Conservation (phyloP, 805 yeast genomes). For the Yarrowia sp. region DNA sequence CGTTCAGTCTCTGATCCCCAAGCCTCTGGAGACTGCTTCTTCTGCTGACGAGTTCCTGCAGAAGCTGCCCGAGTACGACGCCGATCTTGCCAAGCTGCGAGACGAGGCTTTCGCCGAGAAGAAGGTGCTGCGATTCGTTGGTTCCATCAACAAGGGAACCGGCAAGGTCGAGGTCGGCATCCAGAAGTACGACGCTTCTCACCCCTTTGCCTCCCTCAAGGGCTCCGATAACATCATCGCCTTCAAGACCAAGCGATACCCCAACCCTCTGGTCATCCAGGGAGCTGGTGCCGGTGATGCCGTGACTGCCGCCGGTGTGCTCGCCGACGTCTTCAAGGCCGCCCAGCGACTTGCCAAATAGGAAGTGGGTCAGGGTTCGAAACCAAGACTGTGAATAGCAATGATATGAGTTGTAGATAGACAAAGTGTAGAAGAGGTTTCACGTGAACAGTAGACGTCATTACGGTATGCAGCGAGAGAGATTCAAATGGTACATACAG, state of each 20-base stretch:
- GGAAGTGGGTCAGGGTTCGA: not conserved
- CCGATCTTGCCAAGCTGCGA: constrained; percentile 76
- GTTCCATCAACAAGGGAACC: constrained; percentile 76
- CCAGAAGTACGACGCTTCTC: constrained; percentile 83
- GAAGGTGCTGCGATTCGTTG: constrained; percentile 93
- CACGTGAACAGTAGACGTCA: too few species aligned
- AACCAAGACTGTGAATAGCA: not conserved
- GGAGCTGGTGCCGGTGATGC: constrained; percentile 94
- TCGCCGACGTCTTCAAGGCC: constrained; percentile 90
- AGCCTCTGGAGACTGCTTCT: constrained; percentile 65
- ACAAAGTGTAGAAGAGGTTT: too few species aligned
- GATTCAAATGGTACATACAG: too few species aligned
- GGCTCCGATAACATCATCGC: constrained; percentile 97
- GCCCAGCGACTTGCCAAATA: constrained; percentile 70
- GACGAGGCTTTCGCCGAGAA: constrained; percentile 79
- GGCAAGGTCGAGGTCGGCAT: constrained; percentile 83
- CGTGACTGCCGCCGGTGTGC: constrained; percentile 85
- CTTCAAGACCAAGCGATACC: constrained; percentile 88
- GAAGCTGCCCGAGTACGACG: constrained; percentile 83
- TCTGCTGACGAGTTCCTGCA: constrained; percentile 80
- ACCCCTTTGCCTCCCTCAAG: constrained; percentile 93
- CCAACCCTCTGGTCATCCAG: constrained; percentile 91
- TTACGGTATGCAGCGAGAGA: too few species aligned
- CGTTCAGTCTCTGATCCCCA: constrained; percentile 91
- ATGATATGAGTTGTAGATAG: too few species aligned